Conservation (phyloP, 2,329 filamentous ascomycete genomes). For the Xylariaceae sp. region DNA sequence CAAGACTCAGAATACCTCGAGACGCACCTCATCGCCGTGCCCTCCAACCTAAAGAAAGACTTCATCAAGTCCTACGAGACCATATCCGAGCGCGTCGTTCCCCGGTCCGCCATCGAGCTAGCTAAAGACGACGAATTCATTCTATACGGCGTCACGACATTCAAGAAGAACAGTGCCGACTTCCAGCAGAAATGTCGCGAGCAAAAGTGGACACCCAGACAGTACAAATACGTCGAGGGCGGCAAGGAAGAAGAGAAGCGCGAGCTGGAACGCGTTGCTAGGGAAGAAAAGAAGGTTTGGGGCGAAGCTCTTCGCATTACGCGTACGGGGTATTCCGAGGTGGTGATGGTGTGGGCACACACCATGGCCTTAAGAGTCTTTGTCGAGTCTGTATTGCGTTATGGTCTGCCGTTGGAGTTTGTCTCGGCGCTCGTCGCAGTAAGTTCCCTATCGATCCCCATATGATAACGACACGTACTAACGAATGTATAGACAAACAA, state of each 20-base stretch:
- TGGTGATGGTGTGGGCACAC: conserved; percentile 94
- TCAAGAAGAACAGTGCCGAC: conserved; percentile 85
- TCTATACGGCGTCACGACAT: conserved; percentile 83
- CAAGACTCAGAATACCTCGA: conserved; percentile 95
- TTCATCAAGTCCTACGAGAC: conserved; percentile 90
- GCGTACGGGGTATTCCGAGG: conserved; percentile 91
- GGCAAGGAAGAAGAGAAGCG: conserved; percentile 84
- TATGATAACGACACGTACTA: background rate
- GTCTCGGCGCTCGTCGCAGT: conserved; percentile 83
- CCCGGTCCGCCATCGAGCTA: conserved; percentile 77
- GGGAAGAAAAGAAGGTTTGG: conserved; percentile 88
- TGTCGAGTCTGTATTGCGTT: conserved; percentile 95
- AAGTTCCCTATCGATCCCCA: conserved; percentile 31
- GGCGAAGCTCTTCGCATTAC: conserved; percentile 85
- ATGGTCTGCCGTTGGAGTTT: conserved; percentile 88
- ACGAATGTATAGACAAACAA: conserved; percentile 63
- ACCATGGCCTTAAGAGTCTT: conserved; percentile 89
- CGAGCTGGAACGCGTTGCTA: conserved; percentile 77
- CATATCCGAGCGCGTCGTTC: conserved; percentile 86
- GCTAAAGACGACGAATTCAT: conserved; percentile 87
- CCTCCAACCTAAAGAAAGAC: conserved; percentile 75
- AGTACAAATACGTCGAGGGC: conserved; percentile 90
- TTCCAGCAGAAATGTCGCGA: conserved; percentile 92
- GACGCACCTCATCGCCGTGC: conserved; percentile 90
- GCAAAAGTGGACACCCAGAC: conserved; percentile 89